Percentiles rank a stretch among this genome's conserved stretches.
Evolutionary conservation across 2,329 filamentous ascomycete species (phyloP).

Genomic region (Thelonectria blattea): DNA sequence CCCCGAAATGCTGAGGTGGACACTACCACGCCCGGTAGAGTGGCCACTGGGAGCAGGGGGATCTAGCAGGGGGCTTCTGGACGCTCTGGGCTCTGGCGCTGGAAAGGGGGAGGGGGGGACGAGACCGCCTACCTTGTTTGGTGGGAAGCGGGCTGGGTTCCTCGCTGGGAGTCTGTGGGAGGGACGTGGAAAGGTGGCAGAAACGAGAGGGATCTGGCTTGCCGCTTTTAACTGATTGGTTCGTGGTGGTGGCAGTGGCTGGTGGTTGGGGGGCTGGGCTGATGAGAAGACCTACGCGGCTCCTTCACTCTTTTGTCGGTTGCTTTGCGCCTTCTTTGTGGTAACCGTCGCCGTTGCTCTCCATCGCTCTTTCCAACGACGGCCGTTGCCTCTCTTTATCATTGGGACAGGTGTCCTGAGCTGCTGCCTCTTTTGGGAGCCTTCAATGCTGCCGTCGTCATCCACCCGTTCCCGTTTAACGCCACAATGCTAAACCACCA

Average conservation of each 20-base stretch:
- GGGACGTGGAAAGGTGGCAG: slow-evolving; percentile 30
- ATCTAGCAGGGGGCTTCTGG: slow-evolving; percentile 16
- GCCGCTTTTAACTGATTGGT: slow-evolving; percentile 46
- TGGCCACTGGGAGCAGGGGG: slow-evolving; percentile 22
- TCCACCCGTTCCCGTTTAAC: slow-evolving; percentile 29
- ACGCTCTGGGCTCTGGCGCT: background rate
- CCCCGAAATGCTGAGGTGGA: slow-evolving; percentile 43
- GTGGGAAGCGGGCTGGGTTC: slow-evolving; percentile 22
- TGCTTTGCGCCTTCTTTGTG: background rate
- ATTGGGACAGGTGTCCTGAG: slow-evolving; percentile 6
- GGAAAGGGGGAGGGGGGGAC: slow-evolving; percentile 22
- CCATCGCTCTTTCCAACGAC: background rate
- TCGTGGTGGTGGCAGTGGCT: slow-evolving; percentile 36
- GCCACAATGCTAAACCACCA: slow-evolving; percentile 29
- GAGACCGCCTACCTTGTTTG: slow-evolving; percentile 39
- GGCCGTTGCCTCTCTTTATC: slow-evolving; percentile 14
- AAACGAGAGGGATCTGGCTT: slow-evolving; percentile 36
- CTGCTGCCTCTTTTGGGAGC: slow-evolving; percentile 2
- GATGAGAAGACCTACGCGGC: slow-evolving; percentile 19
- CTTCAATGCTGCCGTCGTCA: slow-evolving; percentile 30
- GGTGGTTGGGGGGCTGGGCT: slow-evolving; percentile 28
- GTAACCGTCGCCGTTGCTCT: slow-evolving; percentile 16
- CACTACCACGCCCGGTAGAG: slow-evolving; percentile 26
- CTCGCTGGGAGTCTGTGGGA: background rate
- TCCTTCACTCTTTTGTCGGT: background rate